Base-by-base conservation (phyloP, 371 early-diverging fungal species). In the Haplosporangium sp. region DNA sequence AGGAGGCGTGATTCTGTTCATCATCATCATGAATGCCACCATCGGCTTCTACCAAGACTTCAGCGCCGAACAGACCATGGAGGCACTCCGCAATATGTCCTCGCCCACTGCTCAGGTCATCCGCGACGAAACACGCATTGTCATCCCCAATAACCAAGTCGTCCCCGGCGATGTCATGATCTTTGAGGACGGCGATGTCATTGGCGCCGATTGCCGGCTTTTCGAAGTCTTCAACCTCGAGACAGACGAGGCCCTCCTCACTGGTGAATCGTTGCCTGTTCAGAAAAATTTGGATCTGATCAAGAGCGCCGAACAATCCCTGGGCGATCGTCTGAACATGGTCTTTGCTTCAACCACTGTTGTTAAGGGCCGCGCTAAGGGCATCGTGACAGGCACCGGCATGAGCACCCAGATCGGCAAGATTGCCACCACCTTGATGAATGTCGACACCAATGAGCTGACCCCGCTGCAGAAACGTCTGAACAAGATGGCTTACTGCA, bases 341-440 rank as follows among this genome's bases (percentile, higher is more conserved):
- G 93, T 89, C 5, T 93, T 92, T 75, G 90, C 91, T 88, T 84
- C 90, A 6, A 92, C 93, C 3, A 85, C 87, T 4, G 87, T 92
- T 46, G 86, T 90, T 29, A 82, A 85, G 38, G 95, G 95, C 18
- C 86, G 91, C 51, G 94, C 88, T 9, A 87, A 85, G 68, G 95
- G 94, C 42, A 86, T 94, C 48, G 95, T 96, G 41, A 92, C 94
- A n/a, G 83, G 90, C 21, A 92, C 92, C 11, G 97, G 96, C 40
- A 90, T 92, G 87, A 66, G 86, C n/a, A 96, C 98, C 9, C 96
- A 96, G 81, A 95, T 98, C 57, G 98, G 98, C 51, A 87, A 91
- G 68, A 98, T 98, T 45, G 93, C 95, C 41, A 91, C 91, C 47
- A 92, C 94, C 59, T 87, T 98, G 45, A 87, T 93, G 69, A 89